Evolutionary conservation across 129 eudicot species (phyloP).

Genomic region (Smallanthus sonchifolius): DNA sequence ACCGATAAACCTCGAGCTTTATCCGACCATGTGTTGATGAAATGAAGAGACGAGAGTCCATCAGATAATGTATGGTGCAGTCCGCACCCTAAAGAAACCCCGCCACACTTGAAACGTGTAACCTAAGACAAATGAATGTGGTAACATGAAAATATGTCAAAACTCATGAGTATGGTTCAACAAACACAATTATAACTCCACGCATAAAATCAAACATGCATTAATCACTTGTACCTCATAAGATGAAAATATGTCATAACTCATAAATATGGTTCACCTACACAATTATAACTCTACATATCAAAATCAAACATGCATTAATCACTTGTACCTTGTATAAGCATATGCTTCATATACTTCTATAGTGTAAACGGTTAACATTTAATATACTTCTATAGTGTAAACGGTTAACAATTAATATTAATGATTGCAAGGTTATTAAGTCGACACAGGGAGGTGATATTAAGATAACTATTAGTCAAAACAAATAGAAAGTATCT

Average conservation of each 20-base stretch:
- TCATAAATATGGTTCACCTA: no score
- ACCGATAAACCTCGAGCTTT: slow-evolving; percentile 39
- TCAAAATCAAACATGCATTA: background rate
- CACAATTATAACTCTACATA: no score
- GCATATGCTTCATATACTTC: background rate
- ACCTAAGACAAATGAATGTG: slow-evolving; percentile 29
- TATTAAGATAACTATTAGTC: no score
- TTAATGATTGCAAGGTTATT: background rate
- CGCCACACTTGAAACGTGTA: slow-evolving; percentile 58
- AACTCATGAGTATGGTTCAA: no score
- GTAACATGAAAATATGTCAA: background rate
- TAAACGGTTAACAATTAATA: no score
- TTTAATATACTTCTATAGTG: no score
- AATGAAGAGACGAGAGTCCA: slow-evolving; percentile 47
- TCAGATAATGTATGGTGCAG: slow-evolving; percentile 44
- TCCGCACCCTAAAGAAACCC: slow-evolving; percentile 44
- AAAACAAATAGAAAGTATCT: no score
- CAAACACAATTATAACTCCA: background rate
- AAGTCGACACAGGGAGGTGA: background rate
- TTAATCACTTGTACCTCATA: no score
- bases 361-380: background rate
- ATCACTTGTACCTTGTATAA: background rate
- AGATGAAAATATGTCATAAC: no score
- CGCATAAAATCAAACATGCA: background rate
- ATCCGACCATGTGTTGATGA: slow-evolving; percentile 57